Base-by-base conservation (phyloP, 139 green algal genomes). In the Chlorella sorokiniana region DNA sequence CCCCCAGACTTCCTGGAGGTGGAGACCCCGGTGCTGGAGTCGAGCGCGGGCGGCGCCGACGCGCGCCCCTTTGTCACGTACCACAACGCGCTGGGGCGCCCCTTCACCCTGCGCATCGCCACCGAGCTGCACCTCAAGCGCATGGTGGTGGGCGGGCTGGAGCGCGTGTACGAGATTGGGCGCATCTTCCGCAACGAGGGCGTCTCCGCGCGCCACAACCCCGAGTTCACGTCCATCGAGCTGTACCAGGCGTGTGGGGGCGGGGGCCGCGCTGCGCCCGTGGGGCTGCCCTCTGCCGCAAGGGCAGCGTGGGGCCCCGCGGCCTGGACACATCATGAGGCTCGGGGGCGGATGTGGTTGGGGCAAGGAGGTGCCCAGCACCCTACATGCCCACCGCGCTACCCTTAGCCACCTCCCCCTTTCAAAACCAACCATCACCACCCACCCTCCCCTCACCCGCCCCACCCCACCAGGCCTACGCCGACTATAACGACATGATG, bases 101-200 rank as follows among this genome's bases (percentile, higher is more conserved):
- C 93, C 70, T 94, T 98, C 83, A 97, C 92, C 16, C 85, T 99
- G 78, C 91, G 97, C 74, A 99, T 99, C 78, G 97, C 97, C 38
- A 99, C 97, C 0, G 97, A 99, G 94, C 90, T 99, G 82, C 96
- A 99, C 83, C 93, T 99, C 11, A 99, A 99, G 88, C 87, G 95
- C 16, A 76, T 98, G 29, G 89, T 96, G 69, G 92, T 89, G 79
- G 94, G 94, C 29, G 97, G 97, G 22, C 94, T 99, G 79, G 97
- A 99, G 86, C 91, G 94, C 29, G 96, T 99, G 68, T 99, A 96
- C 87, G 97, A 99, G 89, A 93, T 99, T 44, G 97, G 96, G 4
- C 91, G 95, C 65, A 94, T 99, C 56, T 99, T 99, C 84, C 89
- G 97, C 38, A 99, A 99, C 85, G 97, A 99, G 83, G 97, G 96